A percentile compares a stretch with the other conserved stretches of the same genome.
phyloP scores from a whole-genome alignment of 305 asterid genomes.

The Plantago coronopus region DNA sequence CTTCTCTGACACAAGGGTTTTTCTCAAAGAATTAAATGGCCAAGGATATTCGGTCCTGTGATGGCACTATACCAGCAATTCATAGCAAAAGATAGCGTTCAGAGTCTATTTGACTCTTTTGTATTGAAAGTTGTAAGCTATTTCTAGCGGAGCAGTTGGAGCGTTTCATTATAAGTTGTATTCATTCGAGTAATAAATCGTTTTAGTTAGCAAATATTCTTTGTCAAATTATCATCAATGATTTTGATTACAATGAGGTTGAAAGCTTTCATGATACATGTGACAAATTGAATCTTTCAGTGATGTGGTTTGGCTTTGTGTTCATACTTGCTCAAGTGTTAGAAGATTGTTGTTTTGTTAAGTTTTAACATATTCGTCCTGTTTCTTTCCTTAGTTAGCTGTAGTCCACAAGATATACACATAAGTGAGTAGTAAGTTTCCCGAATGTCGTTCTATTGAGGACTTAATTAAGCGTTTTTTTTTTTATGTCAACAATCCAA shows the following conservation, averaged over 20 bases:
- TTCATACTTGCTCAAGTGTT: no score
- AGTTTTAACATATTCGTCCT: no score
- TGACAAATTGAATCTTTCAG: no score
- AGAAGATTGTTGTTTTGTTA: no score
- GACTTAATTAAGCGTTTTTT: no score
- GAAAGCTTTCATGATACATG: not conserved
- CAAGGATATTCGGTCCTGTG: slow-evolving; percentile 15
- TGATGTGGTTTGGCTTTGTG: no score
- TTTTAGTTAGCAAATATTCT: slow-evolving; percentile 35
- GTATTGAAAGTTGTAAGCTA: slow-evolving; percentile 40
- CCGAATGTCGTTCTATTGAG: no score
- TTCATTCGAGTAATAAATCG: slow-evolving; percentile 36
- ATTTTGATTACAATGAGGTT: slow-evolving; percentile 5
- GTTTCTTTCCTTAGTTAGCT: no score
- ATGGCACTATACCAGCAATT: slow-evolving; percentile 15
- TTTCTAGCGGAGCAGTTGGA: slow-evolving; percentile 35
- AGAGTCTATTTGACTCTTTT: slow-evolving; percentile 23
- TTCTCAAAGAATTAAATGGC: slow-evolving; percentile 39
- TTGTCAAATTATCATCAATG: slow-evolving; percentile 10
- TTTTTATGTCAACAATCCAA: no score
- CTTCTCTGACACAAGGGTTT: slow-evolving; percentile 69
- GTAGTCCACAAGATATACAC: no score
- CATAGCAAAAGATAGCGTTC: slow-evolving; percentile 23
- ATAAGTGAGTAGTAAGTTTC: no score
- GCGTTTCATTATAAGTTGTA: slow-evolving; percentile 27